Conservation (phyloP, 208 protist genomes). For the Leishmania arabica region DNA sequence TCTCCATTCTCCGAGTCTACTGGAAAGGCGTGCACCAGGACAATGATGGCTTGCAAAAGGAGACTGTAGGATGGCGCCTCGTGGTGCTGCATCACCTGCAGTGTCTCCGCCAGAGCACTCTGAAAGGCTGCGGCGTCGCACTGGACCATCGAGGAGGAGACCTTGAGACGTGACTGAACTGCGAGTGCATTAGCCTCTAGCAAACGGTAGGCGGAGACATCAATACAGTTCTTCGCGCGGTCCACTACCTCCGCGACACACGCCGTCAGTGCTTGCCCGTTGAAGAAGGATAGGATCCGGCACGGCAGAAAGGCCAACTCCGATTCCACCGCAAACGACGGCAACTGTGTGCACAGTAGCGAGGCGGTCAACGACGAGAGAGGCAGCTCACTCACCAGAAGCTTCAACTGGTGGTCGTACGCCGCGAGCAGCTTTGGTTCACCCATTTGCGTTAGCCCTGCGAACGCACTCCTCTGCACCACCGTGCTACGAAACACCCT, state of each 20-base stretch:
- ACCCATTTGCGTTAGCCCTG: background rate
- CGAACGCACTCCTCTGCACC: background rate
- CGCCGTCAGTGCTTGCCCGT: background rate
- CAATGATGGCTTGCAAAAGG: constrained; percentile 9
- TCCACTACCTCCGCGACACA: constrained; percentile 14
- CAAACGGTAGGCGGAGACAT: constrained; percentile 25
- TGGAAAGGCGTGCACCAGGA: constrained; percentile 27
- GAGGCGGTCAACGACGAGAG: constrained; percentile 20
- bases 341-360: constrained; percentile 23
- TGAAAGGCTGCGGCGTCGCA: constrained; percentile 11
- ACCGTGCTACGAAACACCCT: constrained; percentile 14
- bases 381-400: constrained; percentile 25
- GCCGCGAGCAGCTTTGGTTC: background rate
- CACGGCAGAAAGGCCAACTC: constrained; percentile 18
- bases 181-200: constrained; percentile 32
- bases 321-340: background rate
- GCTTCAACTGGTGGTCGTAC: constrained; percentile 20
- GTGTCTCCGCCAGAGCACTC: constrained; percentile 7
- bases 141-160: background rate
- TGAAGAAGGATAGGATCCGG: constrained; percentile 26
- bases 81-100: constrained; percentile 29
- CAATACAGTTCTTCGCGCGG: constrained; percentile 22
- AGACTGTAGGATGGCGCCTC: constrained; percentile 23
- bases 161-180: constrained; percentile 4
- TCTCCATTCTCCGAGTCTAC: background rate